Evolutionary conservation across 306 rosid species (phyloP), one percentile per base, ranked within the genome.

Genomic region (Cucurbita moschata): DNA sequence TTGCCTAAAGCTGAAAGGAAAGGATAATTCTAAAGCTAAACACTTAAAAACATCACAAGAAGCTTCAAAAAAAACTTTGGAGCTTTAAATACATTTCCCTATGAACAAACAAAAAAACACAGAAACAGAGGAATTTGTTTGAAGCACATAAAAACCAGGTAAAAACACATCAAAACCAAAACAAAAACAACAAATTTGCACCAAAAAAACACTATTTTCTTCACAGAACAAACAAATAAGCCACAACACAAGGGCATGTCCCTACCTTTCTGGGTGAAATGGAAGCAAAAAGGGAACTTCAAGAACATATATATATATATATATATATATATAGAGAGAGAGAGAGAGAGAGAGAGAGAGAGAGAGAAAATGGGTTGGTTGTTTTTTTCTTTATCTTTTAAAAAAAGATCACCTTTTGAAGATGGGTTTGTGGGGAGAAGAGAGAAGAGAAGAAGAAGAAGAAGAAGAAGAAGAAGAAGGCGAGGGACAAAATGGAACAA

Each of bases 321-420:
- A n/a, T n/a, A n/a, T n/a, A n/a, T n/a, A n/a, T n/a, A n/a, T n/a
- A n/a, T n/a, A n/a, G n/a, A n/a, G n/a, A n/a, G n/a, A n/a, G n/a
- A n/a, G n/a, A n/a, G n/a, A n/a, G n/a, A n/a, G n/a, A n/a, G n/a
- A n/a, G 66, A 79, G n/a, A 77, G 30, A 77, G 18, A 72, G 23
- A 81, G 78, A 55, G 77, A 74, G 78, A 50, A 71, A 72, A 71
- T 84, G 84, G 92, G 86, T 74, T 4, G 62, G 77, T 82, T 76
- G 66, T 62, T 7, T 16, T 79, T 76, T 79, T 42, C 77, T 76
- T 71, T 79, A 81, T 77, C 75, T 78, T 81, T 83, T 68, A 43
- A 72, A 82, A 86, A 81, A 89, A 79, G 83, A 86, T 85, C 79
- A 94, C 99, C 99, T 94, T 91, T 89, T 21, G 57, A 73, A 14